phyloP scores from a whole-genome alignment of 441 rosid species.

The Populus hybrid region DNA sequence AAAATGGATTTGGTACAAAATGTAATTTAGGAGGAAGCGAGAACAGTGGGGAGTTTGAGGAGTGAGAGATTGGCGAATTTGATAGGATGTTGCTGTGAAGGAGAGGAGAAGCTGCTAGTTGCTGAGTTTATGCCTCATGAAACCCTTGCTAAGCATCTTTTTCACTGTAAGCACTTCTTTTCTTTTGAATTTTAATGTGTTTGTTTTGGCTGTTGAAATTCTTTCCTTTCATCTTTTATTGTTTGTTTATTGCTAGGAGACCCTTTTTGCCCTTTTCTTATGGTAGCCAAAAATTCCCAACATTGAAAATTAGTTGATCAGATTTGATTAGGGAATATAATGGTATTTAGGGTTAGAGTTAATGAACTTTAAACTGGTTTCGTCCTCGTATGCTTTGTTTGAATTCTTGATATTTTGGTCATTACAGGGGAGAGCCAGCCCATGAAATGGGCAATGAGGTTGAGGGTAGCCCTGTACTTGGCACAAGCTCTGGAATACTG shows the following conservation, averaged over 20 bases:
- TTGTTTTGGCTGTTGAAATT: neutral
- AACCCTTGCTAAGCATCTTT: slow-evolving; percentile 88
- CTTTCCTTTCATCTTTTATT: neutral
- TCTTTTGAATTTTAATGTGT: neutral
- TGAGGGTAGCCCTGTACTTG: slow-evolving; percentile 87
- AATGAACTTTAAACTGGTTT: neutral
- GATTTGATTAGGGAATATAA: neutral
- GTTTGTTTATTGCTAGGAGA: neutral
- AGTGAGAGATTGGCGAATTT: slow-evolving; percentile 76
- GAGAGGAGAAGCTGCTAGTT: slow-evolving; percentile 83
- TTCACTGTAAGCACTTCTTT: slow-evolving; percentile 56
- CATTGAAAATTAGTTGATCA: neutral
- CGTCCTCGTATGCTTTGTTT: neutral
- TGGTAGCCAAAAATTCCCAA: neutral
- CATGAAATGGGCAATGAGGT: slow-evolving; percentile 97
- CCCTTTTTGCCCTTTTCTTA: neutral
- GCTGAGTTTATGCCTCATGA: slow-evolving; percentile 95
- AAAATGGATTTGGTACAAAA: slow-evolving; percentile 4
- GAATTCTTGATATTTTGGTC: neutral
- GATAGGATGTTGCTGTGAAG: slow-evolving; percentile 91
- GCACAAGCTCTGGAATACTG: slow-evolving; percentile 93
- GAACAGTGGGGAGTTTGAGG: slow-evolving; percentile 79
- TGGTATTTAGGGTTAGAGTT: neutral
- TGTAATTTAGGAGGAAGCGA: slow-evolving; percentile 71
- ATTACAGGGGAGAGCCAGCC: slow-evolving; percentile 88